Evolutionary conservation across 345 rosid species (phyloP), one percentile per base, ranked within the genome.

Genomic region (Geranium brycei): DNA sequence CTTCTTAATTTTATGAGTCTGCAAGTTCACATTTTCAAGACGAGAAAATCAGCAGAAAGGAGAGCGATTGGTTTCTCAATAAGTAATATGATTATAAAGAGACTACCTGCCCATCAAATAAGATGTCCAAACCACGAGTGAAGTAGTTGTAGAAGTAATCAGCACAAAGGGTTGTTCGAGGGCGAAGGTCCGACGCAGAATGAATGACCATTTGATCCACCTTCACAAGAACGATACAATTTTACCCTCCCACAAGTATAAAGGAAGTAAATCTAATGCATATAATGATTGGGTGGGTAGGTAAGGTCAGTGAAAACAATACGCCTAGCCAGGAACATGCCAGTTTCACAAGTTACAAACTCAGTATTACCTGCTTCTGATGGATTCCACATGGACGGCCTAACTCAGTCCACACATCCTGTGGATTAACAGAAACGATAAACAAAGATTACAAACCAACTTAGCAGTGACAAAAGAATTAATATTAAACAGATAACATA

Each of bases 161-260:
- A 28, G 87, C 96, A 77, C 97, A 90, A 32, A 87, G 79, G 1
- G 97, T 88, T 66, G 91, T 82, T 61, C 87, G 76, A 13, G 97
- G 99, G 8, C 83, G 87, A 51, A 84, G 91, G 65, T 93, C 96
- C 8, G 88, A 83, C 4, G 96, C 89, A 38, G 97, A 93, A 70
- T 93, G 99, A 72, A 93, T 90, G 51, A 90, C 91, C 99, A 93
- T 93, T 77, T 93, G 97, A 75, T 88, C 99, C 8, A 93, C 96
- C 97, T 93, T 77, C 58, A 74, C 62, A 58, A 31, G 57, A 23
- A 23, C 28, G 28, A 23, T 23, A 23, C 28, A 23, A 23, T 2
- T 23, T 23, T 23, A 23, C 1, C 28, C 28, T 23, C 2, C 28
- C 2, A 23, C 28, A 23, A 23, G 28, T 23, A 23, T 23, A 23